Conservation (phyloP, 1,284 basidiomycete species). For the Papiliotrema fonsecae region DNA sequence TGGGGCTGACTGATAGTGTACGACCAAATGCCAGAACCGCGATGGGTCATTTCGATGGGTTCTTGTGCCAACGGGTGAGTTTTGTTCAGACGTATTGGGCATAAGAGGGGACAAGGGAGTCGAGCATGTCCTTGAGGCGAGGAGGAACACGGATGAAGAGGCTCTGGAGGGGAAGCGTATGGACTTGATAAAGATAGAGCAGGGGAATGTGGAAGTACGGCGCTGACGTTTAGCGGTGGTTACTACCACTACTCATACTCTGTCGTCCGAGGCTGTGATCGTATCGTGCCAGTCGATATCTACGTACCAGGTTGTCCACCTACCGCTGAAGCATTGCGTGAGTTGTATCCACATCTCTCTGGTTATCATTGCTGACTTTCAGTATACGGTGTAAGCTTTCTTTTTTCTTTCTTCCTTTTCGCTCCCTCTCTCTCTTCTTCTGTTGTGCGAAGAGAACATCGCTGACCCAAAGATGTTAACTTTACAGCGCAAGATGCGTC, state of each 20-base stretch:
- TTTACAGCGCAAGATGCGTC: conserved; percentile 94
- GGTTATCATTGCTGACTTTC: background rate
- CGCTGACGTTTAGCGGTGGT: conserved; percentile 57
- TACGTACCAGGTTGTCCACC: conserved; percentile 80
- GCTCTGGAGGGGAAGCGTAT: no score
- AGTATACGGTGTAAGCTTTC: background rate
- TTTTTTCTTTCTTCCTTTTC: background rate
- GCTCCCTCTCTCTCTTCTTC: background rate
- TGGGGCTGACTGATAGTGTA: conserved; percentile 56
- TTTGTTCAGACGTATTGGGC: no score
- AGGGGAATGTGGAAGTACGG: no score
- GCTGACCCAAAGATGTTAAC: conserved; percentile 64
- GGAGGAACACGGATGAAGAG: no score
- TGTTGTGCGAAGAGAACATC: background rate
- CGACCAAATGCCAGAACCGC: conserved; percentile 93
- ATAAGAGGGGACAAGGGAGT: no score
- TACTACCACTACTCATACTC: conserved; percentile 98
- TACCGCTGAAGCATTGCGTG: conserved; percentile 48
- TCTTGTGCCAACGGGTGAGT: conserved; percentile 86
- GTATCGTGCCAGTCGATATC: conserved; percentile 97
- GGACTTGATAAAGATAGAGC: background rate
- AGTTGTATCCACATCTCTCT: conserved; percentile 47
- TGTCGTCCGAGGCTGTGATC: conserved; percentile 98
- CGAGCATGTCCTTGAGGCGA: no score
- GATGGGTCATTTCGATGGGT: conserved; percentile 99